Evolutionary conservation across 441 rosid species (phyloP), one percentile per base, ranked within the genome.

Genomic region (Populus hybrid): DNA sequence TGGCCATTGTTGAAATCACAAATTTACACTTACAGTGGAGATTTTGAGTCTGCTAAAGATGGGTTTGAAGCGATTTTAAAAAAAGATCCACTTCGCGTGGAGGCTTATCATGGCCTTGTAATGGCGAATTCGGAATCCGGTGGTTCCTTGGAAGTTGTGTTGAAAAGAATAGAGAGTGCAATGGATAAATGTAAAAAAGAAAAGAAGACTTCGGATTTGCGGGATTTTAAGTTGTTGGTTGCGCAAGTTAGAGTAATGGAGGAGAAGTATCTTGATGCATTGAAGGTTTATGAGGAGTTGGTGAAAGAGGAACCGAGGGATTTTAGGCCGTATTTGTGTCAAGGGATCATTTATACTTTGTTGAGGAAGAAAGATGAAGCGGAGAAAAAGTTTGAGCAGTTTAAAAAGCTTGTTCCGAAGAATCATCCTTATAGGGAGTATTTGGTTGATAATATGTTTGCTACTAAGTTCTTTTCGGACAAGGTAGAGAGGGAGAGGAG

Each of bases 261-360:
- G 81, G 93, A 90, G 81, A 89, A 86, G 45, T 89, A 86, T 38
- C 20, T 11, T 1, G 97, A 90, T 77, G 98, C 99, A 16, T 79
- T 95, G 87, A 88, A 88, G 81, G 88, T 92, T 83, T 93, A 95
- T 59, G 87, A 90, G 74, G 92, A 88, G 69, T 78, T 95, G 65
- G 97, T 85, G 76, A 91, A 84, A 75, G 98, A 95, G 83, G 98
- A 93, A 75, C 98, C 97, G 0, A 88, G 82, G 79, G 99, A 95
- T 82, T 95, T 91, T 71, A 88, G 97, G 84, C 99, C 98, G 0
- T 93, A 93, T 76, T 82, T 95, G 67, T 95, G 98, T 70, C 93
- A 90, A 77, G 97, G 97, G 65, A 84, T 95, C 67, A 86, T 95
- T 11, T 93, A 93, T 68, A 84, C 94, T 9, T 72, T 95, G 85